phyloP scores from a whole-genome alignment of 495 filamentous ascomycete species.

The Niebla homalea region DNA sequence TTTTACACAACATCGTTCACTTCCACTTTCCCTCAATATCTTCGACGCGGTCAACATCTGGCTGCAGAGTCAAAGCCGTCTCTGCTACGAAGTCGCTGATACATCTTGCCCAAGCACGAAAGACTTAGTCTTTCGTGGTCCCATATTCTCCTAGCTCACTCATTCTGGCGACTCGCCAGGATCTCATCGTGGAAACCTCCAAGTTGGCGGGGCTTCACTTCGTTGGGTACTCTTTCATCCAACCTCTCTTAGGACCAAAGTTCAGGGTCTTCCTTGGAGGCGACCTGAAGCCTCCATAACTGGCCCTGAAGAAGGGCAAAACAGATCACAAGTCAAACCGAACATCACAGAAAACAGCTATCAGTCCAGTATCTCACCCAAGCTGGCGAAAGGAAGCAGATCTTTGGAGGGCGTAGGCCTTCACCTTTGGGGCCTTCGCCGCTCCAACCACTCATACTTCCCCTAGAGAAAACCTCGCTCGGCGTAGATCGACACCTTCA shows the following conservation, averaged over 20 bases:
- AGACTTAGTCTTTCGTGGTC: conserved; percentile 16
- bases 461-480: background rate
- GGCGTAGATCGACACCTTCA: background rate
- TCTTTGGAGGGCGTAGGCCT: conserved; percentile 11
- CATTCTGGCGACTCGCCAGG: conserved; percentile 17
- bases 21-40: too few relatives aligned
- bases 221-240: conserved; percentile 64
- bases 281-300: conserved; percentile 97
- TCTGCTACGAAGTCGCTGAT: too few relatives aligned
- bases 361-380: background rate
- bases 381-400: conserved; percentile 8
- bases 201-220: conserved; percentile 94
- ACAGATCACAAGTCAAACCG: background rate
- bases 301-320: conserved; percentile 27
- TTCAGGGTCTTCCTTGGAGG: conserved; percentile 88
- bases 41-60: too few relatives aligned
- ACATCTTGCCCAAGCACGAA: conserved; percentile 8
- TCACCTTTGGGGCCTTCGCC: conserved; percentile 2
- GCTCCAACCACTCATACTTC: background rate
- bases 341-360: background rate
- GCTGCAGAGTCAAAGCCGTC: too few relatives aligned
- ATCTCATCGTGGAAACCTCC: conserved; percentile 40
- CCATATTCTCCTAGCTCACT: background rate
- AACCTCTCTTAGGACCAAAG: conserved; percentile 86
- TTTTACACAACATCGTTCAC: too few relatives aligned